Evolutionary conservation across 1,284 basidiomycete species (phyloP), one percentile per base, ranked within the genome.

Genomic region (Pseudozyma sp.): DNA sequence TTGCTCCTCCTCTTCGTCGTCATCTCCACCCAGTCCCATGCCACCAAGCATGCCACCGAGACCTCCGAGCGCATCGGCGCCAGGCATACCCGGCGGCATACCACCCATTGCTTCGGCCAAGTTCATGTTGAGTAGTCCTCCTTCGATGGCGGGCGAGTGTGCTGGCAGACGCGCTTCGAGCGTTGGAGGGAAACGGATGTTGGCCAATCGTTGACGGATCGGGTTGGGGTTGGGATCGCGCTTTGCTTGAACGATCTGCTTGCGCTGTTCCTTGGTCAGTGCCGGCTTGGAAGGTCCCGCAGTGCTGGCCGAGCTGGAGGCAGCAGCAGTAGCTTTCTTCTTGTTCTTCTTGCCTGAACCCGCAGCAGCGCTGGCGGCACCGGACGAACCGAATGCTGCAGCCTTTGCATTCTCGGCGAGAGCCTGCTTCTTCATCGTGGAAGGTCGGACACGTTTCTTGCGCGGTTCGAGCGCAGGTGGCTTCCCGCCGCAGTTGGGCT

Each of bases 31-130:
- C 8, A 81, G 52, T 30, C 80, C 79, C 75, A 84, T 71, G 30
- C 66, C 59, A 45, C 81, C 75, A 17, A 84, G 71, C 81, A 84
- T 84, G 24, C 74, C 75, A 29, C 78, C 80, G 7, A 83, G 57
- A 3, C 80, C 77, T 14, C 79, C 80, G 47, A 82, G 73, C 19
- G 70, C 64, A 14, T 68, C 64, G 1, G 70, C 64, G 16, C 70
- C 76, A 6, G 58, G 60, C 60, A 66, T 68, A 14, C 68, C 69
- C 5, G 67, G 66, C 14, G 67, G 70, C 57, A 68, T 68, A 39
- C 75, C 82, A 42, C 81, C 81, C 67, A 83, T 78, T 33, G 78
- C 78, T 39, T 75, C 71, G 33, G 66, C 73, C 19, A 83, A 47
- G 54, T 81, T 78, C 64, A 79, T 75, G 60, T 82, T 80, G 48